Conservation (phyloP, 768 basidiomycete genomes). For the Boletellus emodensis region DNA sequence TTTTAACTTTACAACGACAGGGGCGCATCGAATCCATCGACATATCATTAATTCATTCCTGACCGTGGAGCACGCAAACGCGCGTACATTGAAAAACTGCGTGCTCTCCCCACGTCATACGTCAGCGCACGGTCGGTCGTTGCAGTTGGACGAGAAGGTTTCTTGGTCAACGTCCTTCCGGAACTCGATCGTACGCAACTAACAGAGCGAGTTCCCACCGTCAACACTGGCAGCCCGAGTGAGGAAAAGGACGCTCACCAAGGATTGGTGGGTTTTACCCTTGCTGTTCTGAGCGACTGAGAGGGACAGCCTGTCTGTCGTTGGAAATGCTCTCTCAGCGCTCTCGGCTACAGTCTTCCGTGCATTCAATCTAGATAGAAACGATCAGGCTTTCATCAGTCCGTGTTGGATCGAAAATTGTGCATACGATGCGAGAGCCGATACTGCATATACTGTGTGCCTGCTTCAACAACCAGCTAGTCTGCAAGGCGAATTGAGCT, state of each 20-base stretch:
- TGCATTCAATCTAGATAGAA: neutral
- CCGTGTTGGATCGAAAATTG: neutral
- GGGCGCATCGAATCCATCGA: too few species aligned
- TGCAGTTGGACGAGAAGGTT: too few species aligned
- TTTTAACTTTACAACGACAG: too few species aligned
- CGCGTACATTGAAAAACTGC: too few species aligned
- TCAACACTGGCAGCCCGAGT: too few species aligned
- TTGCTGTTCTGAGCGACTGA: neutral
- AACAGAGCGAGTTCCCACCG: too few species aligned
- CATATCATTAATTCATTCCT: too few species aligned
- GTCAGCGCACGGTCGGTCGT: neutral
- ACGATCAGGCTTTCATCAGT: neutral
- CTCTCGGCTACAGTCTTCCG: neutral
- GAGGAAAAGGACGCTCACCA: neutral
- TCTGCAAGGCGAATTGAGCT: neutral
- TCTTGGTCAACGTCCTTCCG: neutral
- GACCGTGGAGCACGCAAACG: too few species aligned
- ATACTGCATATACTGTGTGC: slow-evolving; percentile 15
- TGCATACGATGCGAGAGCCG: slow-evolving; percentile 14
- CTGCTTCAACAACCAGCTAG: neutral
- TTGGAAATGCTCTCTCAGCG: neutral
- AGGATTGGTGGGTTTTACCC: neutral
- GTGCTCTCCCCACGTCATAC: too few species aligned
- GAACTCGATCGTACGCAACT: too few species aligned
- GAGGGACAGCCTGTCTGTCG: neutral